Conservation (phyloP, 768 basidiomycete species). For the Xerocomellus dryophilus region DNA sequence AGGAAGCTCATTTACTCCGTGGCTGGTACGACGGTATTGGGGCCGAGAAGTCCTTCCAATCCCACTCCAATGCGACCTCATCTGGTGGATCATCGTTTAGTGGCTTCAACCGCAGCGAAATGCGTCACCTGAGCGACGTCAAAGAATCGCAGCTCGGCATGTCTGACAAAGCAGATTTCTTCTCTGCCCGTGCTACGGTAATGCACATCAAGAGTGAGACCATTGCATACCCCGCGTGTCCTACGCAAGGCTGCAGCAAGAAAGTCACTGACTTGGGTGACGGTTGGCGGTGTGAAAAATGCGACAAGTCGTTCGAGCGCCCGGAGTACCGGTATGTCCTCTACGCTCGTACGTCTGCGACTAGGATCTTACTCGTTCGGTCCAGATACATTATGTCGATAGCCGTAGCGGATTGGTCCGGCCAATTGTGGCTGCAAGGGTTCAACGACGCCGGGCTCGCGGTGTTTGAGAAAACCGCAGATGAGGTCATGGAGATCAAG, state of each 20-base stretch:
- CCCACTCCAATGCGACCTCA: conserved; percentile 52
- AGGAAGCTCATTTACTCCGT: conserved; percentile 78
- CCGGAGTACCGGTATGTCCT: conserved; percentile 77
- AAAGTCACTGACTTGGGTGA: conserved; percentile 72
- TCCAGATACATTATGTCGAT: conserved; percentile 76
- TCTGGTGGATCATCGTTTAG: conserved; percentile 38
- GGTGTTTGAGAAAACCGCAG: conserved; percentile 75
- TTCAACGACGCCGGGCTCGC: conserved; percentile 89
- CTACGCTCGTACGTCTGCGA: background rate
- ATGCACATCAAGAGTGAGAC: conserved; percentile 84
- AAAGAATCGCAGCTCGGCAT: conserved; percentile 74
- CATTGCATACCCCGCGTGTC: conserved; percentile 88
- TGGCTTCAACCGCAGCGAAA: conserved; percentile 66
- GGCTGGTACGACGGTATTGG: conserved; percentile 91
- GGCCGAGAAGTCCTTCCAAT: conserved; percentile 58
- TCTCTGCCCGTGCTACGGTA: conserved; percentile 77
- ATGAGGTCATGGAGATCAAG: conserved; percentile 73
- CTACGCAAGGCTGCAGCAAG: conserved; percentile 77
- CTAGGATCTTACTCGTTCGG: background rate
- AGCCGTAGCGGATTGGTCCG: conserved; percentile 87
- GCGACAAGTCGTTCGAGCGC: conserved; percentile 61
- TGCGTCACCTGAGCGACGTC: conserved; percentile 72
- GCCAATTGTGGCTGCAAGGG: conserved; percentile 88
- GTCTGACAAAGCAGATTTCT: conserved; percentile 76
- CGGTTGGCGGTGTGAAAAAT: conserved; percentile 94